Evolutionary conservation across 768 basidiomycete genomes (phyloP).

Genomic region (Calocera cornea): DNA sequence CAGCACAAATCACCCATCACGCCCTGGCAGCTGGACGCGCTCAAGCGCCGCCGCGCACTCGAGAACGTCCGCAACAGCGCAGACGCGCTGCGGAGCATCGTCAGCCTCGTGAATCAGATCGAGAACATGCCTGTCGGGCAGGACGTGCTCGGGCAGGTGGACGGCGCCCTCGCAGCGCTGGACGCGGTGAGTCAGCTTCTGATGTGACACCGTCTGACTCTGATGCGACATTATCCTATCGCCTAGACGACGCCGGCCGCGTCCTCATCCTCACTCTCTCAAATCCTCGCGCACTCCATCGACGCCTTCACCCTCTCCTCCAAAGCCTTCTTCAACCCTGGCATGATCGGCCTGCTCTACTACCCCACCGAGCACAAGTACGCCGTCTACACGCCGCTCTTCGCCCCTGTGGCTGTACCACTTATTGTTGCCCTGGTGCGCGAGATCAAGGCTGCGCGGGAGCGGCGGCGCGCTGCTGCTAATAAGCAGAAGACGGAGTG

Average conservation of each 20-base stretch:
- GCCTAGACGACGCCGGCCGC: background rate
- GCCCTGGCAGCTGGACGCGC: constrained; percentile 70
- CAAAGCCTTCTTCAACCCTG: constrained; percentile 90
- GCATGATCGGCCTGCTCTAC: constrained; percentile 89
- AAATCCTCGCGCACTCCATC: constrained; percentile 41
- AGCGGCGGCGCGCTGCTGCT: constrained; percentile 12
- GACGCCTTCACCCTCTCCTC: constrained; percentile 54
- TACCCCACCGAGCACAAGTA: constrained; percentile 97
- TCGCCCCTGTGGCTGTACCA: constrained; percentile 80
- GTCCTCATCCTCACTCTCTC: background rate
- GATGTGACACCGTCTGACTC: background rate
- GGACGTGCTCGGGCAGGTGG: constrained; percentile 60
- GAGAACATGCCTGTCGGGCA: constrained; percentile 83
- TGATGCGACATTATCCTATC: background rate
- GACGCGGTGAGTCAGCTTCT: constrained; percentile 41
- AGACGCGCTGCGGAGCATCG: constrained; percentile 70
- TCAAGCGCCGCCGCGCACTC: constrained; percentile 52
- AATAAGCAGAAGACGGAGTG: background rate
- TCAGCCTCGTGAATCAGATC: constrained; percentile 71
- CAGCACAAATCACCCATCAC: constrained; percentile 27
- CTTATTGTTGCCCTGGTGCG: constrained; percentile 58
- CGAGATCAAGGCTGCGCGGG: constrained; percentile 56
- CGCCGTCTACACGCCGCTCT: constrained; percentile 89
- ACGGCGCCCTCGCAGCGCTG: constrained; percentile 54
- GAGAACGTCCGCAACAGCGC: constrained; percentile 56